Evolutionary conservation across 768 basidiomycete genomes (phyloP), one percentile per base, ranked within the genome.

Genomic region (Trametes cinnabarina): DNA sequence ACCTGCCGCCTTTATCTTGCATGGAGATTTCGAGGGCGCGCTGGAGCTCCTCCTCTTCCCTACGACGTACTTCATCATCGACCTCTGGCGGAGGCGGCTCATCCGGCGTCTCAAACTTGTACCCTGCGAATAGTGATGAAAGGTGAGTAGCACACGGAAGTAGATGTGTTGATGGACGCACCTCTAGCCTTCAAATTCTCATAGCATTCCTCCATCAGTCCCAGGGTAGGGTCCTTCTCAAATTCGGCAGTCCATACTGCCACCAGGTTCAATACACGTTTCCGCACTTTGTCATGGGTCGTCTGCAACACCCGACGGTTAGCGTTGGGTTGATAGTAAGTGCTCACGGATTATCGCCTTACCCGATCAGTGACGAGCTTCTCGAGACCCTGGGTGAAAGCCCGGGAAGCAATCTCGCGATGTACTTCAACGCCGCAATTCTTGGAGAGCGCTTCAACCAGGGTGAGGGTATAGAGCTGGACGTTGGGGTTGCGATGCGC

Each of bases 401-500:
- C 90, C 50, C 91, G 82, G 20, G 89, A 91, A 0, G 93, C 87
- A 49, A 99, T 79, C 72, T 99, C 96, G 44, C 88, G 81, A 70
- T 94, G 85, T 11, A 98, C 75, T 23, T 84, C 79, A 62, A 88
- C 79, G 2, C 85, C 84, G 64, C 92, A 92, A 73, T 99, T 99
- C 82, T 95, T 96, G 35, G 88, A 86, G 11, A 99, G 79, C 0
- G 94, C 83, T 68, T 98, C 96, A 2, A 88, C 82, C 17, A 98
- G 80, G 1, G 92, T 84, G 4, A 99, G 83, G 5, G 96, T 83
- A 68, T 95, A 98, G 1, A 98, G 82, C 74, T 99, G 97, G 2
- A 99, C 97, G 65, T 96, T 99, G 2, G 97, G 90, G 70, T 91
- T 97, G 19, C 97, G 85, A 73, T 99, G 97, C 10, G 89, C 81